Conservation (phyloP, 2,329 filamentous ascomycete species). For the Aspergillus aculeatinus region DNA sequence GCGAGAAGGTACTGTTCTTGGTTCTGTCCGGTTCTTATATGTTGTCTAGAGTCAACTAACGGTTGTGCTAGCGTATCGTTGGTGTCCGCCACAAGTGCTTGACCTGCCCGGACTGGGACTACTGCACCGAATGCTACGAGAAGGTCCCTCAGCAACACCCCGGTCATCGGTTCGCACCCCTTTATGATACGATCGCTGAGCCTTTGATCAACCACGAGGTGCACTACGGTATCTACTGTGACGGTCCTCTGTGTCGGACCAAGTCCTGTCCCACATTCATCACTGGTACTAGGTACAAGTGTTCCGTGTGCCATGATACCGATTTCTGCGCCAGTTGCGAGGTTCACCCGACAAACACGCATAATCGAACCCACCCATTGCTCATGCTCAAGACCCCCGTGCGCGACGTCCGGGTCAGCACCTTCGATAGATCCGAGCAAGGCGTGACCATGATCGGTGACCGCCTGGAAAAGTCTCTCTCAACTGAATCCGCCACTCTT, state of each 20-base stretch:
- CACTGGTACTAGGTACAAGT: conserved; percentile 89
- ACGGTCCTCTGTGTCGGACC: conserved; percentile 79
- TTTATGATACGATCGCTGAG: conserved; percentile 68
- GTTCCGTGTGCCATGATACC: conserved; percentile 88
- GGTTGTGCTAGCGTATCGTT: conserved; percentile 62
- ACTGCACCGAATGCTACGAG: conserved; percentile 73
- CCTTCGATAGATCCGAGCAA: conserved; percentile 73
- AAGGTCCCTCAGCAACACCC: conserved; percentile 70
- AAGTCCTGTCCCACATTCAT: conserved; percentile 58
- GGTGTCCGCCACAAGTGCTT: conserved; percentile 96
- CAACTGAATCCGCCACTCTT: conserved; percentile 52
- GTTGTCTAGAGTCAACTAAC: conserved; percentile 19
- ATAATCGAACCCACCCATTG: conserved; percentile 94
- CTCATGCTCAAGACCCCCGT: conserved; percentile 97
- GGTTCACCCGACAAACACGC: conserved; percentile 75
- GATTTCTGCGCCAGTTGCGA: conserved; percentile 97
- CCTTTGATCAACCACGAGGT: conserved; percentile 50
- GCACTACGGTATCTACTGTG: conserved; percentile 88
- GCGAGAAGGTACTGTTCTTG: conserved; percentile 62
- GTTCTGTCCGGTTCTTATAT: not conserved
- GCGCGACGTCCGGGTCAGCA: conserved; percentile 82
- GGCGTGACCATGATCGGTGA: conserved; percentile 72
- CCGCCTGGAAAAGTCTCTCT: conserved; percentile 40
- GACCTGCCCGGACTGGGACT: conserved; percentile 97
- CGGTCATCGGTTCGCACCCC: conserved; percentile 80